These are phyloP conservation scores for Tolypocladium endophyticum DNA, from an alignment of 2,329 filamentous ascomycete species.

Conservation along the genomic window DNA sequence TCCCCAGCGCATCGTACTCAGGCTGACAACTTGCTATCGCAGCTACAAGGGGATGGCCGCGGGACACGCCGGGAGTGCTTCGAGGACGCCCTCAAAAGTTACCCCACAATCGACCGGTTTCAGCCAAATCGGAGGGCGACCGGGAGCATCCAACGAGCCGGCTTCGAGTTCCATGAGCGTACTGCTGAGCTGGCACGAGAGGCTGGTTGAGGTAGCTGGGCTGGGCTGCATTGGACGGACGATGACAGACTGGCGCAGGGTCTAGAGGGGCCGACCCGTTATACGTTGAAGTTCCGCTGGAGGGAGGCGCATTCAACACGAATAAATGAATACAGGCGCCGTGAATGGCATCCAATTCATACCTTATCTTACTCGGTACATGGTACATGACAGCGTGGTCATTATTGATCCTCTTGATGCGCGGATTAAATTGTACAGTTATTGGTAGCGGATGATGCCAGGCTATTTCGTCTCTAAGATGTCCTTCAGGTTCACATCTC, in stretches of 20 bases:
- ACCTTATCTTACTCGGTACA: neutral
- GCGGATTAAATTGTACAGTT: neutral
- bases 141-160: conserved; percentile 48
- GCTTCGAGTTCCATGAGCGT: conserved; percentile 92
- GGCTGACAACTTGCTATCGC: conserved; percentile 1
- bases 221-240: conserved; percentile 84
- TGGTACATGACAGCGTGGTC: neutral
- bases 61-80: conserved; percentile 27
- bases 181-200: conserved; percentile 96
- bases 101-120: conserved; percentile 80
- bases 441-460: neutral
- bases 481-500: conserved; percentile 81
- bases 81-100: conserved; percentile 33
- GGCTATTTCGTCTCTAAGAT: conserved; percentile 42
- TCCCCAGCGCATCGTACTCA: no score
- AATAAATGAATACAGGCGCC: neutral
- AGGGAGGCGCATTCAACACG: neutral
- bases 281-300: neutral
- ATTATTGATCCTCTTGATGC: neutral
- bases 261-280: conserved; percentile 10
- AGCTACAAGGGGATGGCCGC: conserved; percentile 86
- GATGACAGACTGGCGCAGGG: conserved; percentile 93
- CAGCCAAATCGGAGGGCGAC: conserved; percentile 59
- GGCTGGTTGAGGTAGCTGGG: conserved; percentile 88
- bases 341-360: neutral